A percentile compares a stretch with the other conserved stretches of the same genome.
Conservation (phyloP, 345 rosid species). For the Combretum micranthum region DNA sequence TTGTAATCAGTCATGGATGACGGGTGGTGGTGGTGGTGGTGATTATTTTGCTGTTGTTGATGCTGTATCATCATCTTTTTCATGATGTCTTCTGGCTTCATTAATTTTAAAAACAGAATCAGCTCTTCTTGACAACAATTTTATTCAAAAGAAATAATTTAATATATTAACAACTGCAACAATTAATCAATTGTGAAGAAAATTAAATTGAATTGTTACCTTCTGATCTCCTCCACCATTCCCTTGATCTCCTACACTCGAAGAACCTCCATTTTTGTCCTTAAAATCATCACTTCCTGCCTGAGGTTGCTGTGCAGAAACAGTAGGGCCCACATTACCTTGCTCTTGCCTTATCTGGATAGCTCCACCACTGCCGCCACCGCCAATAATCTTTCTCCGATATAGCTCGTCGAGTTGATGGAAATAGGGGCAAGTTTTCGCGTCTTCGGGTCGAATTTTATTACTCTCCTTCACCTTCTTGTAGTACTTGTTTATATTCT, state of each 20-base stretch:
- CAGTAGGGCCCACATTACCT: background rate
- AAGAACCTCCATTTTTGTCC: too few species aligned
- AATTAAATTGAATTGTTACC: too few species aligned
- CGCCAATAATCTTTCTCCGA: slow-evolving; percentile 31
- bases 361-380: slow-evolving; percentile 5
- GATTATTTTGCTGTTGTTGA: background rate
- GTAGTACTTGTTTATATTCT: slow-evolving; percentile 83
- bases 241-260: too few species aligned
- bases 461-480: slow-evolving; percentile 86
- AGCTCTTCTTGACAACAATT: slow-evolving; percentile 3
- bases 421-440: slow-evolving; percentile 87
- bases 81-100: slow-evolving; percentile 31
- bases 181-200: too few species aligned
- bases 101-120: slow-evolving; percentile 9
- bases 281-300: too few species aligned
- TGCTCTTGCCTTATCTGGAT: background rate
- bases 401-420: slow-evolving; percentile 72
- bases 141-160: background rate
- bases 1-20: too few species aligned
- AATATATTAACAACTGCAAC: too few species aligned
- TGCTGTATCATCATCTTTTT: slow-evolving; percentile 10
- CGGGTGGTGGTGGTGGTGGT: too few species aligned
- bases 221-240: too few species aligned
- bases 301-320: too few species aligned
- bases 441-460: slow-evolving; percentile 76